Conservation (phyloP, 495 filamentous ascomycete genomes). For the Tuber umbilicatum region DNA sequence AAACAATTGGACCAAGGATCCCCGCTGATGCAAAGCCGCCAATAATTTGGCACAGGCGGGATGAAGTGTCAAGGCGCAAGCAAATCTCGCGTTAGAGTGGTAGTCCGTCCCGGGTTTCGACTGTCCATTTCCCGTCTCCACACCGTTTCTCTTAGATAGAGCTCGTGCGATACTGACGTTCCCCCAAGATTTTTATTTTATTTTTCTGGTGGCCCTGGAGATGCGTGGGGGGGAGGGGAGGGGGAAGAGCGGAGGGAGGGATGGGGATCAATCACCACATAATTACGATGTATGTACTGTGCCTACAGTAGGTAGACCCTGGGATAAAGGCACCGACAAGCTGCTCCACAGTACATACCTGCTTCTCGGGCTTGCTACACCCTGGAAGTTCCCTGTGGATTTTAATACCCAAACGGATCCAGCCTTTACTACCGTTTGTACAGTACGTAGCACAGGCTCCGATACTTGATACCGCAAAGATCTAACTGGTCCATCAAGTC, state of each 20-base stretch:
- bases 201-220: slow-evolving; percentile 14
- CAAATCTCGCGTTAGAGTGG: slow-evolving; percentile 34
- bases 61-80: slow-evolving; percentile 31
- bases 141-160: slow-evolving; percentile 31
- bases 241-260: background rate
- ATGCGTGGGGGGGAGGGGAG: slow-evolving; percentile 26
- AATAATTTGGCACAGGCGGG: slow-evolving; percentile 37
- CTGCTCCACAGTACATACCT: slow-evolving; percentile 22
- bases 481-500: background rate
- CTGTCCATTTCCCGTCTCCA: slow-evolving; percentile 38
- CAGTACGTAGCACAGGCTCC: background rate
- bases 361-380: slow-evolving; percentile 25
- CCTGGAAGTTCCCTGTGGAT: slow-evolving; percentile 11
- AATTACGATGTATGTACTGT: slow-evolving; percentile 32
- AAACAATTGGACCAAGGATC: slow-evolving; percentile 33
- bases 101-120: slow-evolving; percentile 39
- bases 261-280: background rate
- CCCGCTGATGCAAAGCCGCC: slow-evolving; percentile 36
- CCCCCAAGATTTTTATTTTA: slow-evolving; percentile 27
- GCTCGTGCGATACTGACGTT: slow-evolving; percentile 32
- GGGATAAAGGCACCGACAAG: slow-evolving; percentile 31
- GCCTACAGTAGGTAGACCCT: slow-evolving; percentile 32
- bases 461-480: background rate
- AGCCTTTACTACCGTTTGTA: background rate
- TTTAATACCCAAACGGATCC: slow-evolving; percentile 1